Evolutionary conservation across 495 filamentous ascomycete genomes (phyloP), one percentile per base, ranked within the genome.

Genomic region (Penicillium odoratum): DNA sequence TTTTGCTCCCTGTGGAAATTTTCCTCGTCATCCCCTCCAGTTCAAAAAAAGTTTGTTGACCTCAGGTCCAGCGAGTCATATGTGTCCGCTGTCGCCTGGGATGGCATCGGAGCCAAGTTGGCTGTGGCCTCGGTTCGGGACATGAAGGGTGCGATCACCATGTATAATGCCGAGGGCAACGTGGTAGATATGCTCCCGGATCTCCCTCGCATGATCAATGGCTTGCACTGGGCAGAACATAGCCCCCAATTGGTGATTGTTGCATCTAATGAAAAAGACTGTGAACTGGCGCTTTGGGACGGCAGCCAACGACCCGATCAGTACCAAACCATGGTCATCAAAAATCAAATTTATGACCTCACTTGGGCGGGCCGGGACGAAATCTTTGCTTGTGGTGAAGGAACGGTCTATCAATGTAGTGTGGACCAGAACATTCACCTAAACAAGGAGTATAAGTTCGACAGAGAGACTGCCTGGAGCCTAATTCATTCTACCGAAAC

Each of bases 1-100:
- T 87, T 90, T 81, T 90, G 88, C 75, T 86, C 85, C 59, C 76
- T 94, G 71, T 93, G 88, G 88, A 89, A 83, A 62, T 67, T 92
- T 49, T 81, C 84, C 3, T 60, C 64, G 11, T 67, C 70, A 7
- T 67, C 72, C 15, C 51, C 65, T 10, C 72, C 77, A 3, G 65
- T 69, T 30, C 66, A 71, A 30, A 78, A 80, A 56, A 76, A 69
- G 4, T 63, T 75, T 16, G 55, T 71, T 16, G 69, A 77, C 31
- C 65, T 68, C 36, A 75, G 73, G 33, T 68, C 69, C 43, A 61
- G 61, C 25, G 68, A 43, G 3, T 36, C 72, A 8, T 77, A 69
- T 60, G 74, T 78, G 29, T 78, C 76, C 15, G 83, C 86, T 15
- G 81, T 93, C 61, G 83, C 87, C 21, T 95, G 91, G 91, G 86